phyloP scores from a whole-genome alignment of 768 basidiomycete genomes.

The Butyriboletus loyo region DNA sequence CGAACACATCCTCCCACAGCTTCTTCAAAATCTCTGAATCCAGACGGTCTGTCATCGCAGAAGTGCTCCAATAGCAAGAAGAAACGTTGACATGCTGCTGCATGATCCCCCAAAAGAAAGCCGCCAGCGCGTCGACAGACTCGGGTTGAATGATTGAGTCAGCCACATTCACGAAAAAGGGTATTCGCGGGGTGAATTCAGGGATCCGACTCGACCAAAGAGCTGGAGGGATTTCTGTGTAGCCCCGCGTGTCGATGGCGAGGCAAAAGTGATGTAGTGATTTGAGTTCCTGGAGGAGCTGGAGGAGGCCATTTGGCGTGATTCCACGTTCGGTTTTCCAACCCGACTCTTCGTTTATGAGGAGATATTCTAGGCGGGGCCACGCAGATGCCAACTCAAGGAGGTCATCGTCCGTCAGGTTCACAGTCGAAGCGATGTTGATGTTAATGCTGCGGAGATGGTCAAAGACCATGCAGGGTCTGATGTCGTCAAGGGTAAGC shows the following conservation, averaged over 20 bases:
- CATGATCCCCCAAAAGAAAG: slow-evolving; percentile 18
- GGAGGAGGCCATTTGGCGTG: slow-evolving; percentile 17
- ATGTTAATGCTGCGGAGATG: slow-evolving; percentile 12
- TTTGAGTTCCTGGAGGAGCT: slow-evolving; percentile 8
- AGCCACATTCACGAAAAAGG: slow-evolving; percentile 13
- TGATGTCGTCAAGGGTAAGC: slow-evolving; percentile 19
- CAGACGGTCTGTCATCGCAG: slow-evolving; percentile 6
- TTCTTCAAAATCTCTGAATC: slow-evolving; percentile 12
- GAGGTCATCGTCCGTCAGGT: slow-evolving; percentile 10
- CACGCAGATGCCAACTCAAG: slow-evolving; percentile 16
- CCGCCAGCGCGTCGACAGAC: slow-evolving; percentile 13
- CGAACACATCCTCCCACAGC: slow-evolving; percentile 21
- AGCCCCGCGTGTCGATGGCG: slow-evolving; percentile 15
- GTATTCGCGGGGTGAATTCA: not conserved
- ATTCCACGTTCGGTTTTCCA: slow-evolving; percentile 16
- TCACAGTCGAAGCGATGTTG: slow-evolving; percentile 9
- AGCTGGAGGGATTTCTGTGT: not conserved
- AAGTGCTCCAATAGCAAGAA: slow-evolving; percentile 9
- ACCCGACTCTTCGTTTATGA: slow-evolving; percentile 20
- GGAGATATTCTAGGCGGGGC: slow-evolving; percentile 13
- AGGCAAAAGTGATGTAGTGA: slow-evolving; percentile 4
- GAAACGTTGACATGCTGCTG: not conserved
- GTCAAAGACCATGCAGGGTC: slow-evolving; percentile 12
- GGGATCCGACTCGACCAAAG: not conserved
- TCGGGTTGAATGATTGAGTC: slow-evolving; percentile 17